phyloP scores from a whole-genome alignment of 2,329 filamentous ascomycete species.

The Grosmannia serpens region DNA sequence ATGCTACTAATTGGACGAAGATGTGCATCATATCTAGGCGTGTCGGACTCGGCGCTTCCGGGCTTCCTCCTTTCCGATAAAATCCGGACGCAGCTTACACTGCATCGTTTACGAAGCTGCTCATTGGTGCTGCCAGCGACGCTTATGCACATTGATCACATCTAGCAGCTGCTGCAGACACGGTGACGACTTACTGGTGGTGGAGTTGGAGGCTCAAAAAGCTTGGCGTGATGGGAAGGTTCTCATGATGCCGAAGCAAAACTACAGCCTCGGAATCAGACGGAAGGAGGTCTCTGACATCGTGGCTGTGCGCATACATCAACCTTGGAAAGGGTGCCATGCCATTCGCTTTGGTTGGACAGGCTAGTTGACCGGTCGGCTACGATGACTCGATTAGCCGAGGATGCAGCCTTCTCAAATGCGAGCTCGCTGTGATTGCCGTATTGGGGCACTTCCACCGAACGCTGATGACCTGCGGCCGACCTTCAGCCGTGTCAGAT shows the following conservation, averaged over 20 bases:
- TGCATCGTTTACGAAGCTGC: not conserved
- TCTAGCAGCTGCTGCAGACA: not conserved
- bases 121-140: not conserved
- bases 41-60: not conserved
- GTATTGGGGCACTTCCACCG: not conserved
- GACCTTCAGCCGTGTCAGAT: not conserved
- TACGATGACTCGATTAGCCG: not conserved
- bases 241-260: not conserved
- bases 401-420: not conserved
- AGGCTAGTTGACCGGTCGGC: not conserved
- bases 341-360: not conserved
- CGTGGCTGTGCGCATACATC: not conserved
- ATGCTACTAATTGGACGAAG: not conserved
- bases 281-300: not conserved
- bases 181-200: not conserved
- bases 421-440: not conserved
- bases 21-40: not conserved
- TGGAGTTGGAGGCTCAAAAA: not conserved
- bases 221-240: not conserved
- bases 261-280: too few relatives aligned
- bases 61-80: not conserved
- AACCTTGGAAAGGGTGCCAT: not conserved
- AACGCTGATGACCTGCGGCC: not conserved
- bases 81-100: not conserved
- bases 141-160: not conserved